phyloP scores from a whole-genome alignment of 148 eudicot genomes.

The Dianthus caryophyllus region DNA sequence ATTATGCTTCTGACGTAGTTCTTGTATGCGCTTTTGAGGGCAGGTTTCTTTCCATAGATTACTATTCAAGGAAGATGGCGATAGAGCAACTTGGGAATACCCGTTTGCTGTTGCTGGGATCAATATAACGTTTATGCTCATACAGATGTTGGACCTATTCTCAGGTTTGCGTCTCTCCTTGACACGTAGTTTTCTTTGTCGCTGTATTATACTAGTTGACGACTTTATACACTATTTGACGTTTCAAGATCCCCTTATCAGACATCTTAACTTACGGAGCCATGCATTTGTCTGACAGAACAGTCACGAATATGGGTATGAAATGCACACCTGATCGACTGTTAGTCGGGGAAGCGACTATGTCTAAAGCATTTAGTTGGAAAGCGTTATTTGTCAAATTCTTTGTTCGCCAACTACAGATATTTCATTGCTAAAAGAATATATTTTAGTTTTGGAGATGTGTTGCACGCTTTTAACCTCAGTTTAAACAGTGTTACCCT shows the following conservation, averaged over 20 bases:
- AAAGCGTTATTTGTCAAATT: too few species aligned
- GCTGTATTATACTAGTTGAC: neutral
- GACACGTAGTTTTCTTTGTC: neutral
- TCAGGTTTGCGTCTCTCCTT: conserved; percentile 42
- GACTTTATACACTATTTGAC: neutral
- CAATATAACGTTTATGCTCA: conserved; percentile 78
- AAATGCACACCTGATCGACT: too few species aligned
- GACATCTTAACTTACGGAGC: neutral
- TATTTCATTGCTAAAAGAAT: too few species aligned
- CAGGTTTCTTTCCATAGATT: conserved; percentile 76
- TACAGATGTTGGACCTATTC: conserved; percentile 75
- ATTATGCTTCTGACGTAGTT: neutral
- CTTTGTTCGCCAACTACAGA: too few species aligned
- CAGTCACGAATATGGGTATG: too few species aligned
- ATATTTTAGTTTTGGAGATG: too few species aligned
- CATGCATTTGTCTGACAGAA: too few species aligned
- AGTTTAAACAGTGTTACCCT: too few species aligned
- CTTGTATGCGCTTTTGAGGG: too few species aligned
- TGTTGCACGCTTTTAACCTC: too few species aligned
- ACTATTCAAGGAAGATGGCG: conserved; percentile 68
- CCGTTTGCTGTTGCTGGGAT: conserved; percentile 98
- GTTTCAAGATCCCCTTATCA: conserved; percentile 1
- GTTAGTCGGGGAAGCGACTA: too few species aligned
- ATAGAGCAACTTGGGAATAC: conserved; percentile 82
- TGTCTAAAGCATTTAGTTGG: too few species aligned